Evolutionary conservation across 305 asterid species (phyloP).

Genomic region (Fraxinus greggii): DNA sequence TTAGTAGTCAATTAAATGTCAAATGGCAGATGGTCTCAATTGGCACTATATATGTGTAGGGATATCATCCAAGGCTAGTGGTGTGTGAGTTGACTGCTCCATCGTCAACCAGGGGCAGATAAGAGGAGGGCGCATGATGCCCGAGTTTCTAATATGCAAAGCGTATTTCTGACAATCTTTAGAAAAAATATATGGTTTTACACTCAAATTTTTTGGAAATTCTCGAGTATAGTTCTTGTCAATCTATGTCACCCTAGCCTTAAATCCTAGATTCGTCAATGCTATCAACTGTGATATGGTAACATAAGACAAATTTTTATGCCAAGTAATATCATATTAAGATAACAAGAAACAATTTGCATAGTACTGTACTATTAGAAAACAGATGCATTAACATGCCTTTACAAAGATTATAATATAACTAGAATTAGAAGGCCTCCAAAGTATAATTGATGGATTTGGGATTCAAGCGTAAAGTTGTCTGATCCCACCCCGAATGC

Average conservation of each 20-base stretch:
- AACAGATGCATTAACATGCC: neutral
- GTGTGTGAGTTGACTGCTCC: neutral
- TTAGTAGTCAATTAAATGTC: neutral
- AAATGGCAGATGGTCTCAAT: neutral
- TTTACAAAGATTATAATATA: neutral
- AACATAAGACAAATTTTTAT: neutral
- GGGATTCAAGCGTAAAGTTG: neutral
- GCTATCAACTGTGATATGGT: neutral
- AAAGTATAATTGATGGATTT: neutral
- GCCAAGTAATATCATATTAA: neutral
- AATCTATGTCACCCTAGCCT: neutral
- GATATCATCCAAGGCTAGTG: neutral
- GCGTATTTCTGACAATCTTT: neutral
- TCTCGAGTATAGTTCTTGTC: neutral
- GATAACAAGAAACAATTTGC: neutral
- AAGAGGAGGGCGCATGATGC: neutral
- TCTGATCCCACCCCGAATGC: neutral
- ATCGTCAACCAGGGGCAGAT: neutral
- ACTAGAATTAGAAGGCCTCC: neutral
- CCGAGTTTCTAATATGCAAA: neutral
- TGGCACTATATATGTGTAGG: neutral
- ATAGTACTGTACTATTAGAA: neutral
- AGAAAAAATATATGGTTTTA: neutral
- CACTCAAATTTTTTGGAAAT: neutral
- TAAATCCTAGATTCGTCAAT: neutral